Evolutionary conservation across 495 filamentous ascomycete genomes (phyloP).

Genomic region (Aspergillus panamensis): DNA sequence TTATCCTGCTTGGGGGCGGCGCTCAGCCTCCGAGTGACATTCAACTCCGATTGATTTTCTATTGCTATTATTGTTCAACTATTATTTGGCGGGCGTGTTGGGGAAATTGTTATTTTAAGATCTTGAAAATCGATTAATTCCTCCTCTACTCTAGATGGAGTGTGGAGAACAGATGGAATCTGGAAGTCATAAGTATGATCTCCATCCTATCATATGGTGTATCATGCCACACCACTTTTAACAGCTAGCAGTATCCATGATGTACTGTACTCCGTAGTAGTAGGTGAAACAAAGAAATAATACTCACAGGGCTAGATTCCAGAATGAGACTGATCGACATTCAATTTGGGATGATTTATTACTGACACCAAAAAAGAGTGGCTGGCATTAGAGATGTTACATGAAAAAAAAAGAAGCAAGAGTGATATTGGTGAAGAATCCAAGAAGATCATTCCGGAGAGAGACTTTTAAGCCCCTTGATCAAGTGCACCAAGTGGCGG

Average conservation of each 20-base stretch:
- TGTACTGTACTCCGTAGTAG: too few relatives aligned
- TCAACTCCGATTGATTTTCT: too few relatives aligned
- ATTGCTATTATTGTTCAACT: too few relatives aligned
- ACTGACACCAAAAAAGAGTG: too few relatives aligned
- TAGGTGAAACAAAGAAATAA: background rate
- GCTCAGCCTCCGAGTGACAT: too few relatives aligned
- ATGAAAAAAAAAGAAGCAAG: background rate
- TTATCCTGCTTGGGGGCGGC: too few relatives aligned
- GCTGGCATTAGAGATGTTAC: background rate
- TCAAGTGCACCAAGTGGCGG: background rate
- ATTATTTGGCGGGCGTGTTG: too few relatives aligned
- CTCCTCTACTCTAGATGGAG: background rate
- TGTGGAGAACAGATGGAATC: background rate
- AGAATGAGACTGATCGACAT: background rate
- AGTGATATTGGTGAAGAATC: background rate
- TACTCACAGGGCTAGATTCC: background rate
- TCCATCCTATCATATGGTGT: conserved; percentile 8
- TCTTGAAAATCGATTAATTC: too few relatives aligned
- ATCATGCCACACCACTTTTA: conserved; percentile 6
- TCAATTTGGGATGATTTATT: too few relatives aligned
- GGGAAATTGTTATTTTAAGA: too few relatives aligned
- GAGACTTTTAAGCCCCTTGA: background rate
- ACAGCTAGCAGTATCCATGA: background rate
- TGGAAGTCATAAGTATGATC: background rate
- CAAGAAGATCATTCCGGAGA: background rate